Conservation (phyloP, 805 yeast species). For the Metschnikowia drakensbergensis region DNA sequence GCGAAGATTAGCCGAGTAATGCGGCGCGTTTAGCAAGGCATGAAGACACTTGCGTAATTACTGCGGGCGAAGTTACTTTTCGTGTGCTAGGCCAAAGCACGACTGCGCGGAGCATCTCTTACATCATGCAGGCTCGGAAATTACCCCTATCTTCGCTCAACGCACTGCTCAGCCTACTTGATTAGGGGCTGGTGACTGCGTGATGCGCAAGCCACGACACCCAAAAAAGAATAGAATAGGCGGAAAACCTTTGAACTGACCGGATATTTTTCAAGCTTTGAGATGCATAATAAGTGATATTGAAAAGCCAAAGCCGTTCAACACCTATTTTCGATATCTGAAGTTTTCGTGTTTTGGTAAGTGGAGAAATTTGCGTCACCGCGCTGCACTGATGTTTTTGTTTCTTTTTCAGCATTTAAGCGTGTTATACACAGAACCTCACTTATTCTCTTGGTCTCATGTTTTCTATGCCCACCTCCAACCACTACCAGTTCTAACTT, state of each 20-base stretch:
- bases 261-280: not conserved
- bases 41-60: not conserved
- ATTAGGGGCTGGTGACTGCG: conserved; percentile 1
- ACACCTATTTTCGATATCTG: not conserved
- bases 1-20: not conserved
- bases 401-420: conserved; percentile 2
- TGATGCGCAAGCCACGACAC: not conserved
- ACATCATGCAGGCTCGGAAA: not conserved
- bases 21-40: not conserved
- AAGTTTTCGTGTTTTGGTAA: not conserved
- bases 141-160: conserved; percentile 4
- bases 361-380: conserved; percentile 5
- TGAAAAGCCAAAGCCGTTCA: not conserved
- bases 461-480: conserved; percentile 1
- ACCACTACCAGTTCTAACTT: not conserved
- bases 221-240: not conserved
- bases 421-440: not conserved
- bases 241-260: not conserved
- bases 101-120: conserved; percentile 2
- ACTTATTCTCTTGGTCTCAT: conserved; percentile 1
- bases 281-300: not conserved
- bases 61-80: not conserved
- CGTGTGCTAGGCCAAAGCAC: conserved; percentile 3
- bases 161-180: conserved; percentile 5
- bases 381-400: conserved; percentile 2